phyloP scores from a whole-genome alignment of 306 rosid species.

The Cajanus cajan region DNA sequence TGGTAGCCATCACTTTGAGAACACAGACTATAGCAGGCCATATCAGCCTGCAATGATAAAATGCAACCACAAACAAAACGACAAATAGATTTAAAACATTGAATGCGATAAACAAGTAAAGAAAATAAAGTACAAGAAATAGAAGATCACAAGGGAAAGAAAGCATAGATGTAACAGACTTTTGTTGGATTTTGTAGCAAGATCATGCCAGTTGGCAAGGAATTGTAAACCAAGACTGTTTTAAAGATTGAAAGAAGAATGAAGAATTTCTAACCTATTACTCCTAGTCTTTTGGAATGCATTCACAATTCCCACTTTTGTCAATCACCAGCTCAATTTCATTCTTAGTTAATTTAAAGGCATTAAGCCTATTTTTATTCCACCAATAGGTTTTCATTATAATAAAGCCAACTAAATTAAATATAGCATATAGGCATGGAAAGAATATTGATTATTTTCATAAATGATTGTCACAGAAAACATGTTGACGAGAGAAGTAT shows the following conservation, averaged over 20 bases:
- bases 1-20: not conserved
- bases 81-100: not conserved
- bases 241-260: constrained; percentile 7
- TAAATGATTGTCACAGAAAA: not conserved
- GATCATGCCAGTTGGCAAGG: constrained; percentile 5
- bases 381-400: not conserved
- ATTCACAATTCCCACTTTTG: constrained; percentile 21
- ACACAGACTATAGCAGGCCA: not conserved
- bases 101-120: not conserved
- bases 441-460: constrained; percentile 6
- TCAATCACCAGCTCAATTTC: constrained; percentile 17
- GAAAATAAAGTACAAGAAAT: not conserved
- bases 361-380: not conserved
- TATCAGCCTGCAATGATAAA: not conserved
- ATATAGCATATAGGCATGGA: constrained; percentile 5
- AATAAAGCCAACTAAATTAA: not conserved
- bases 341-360: constrained; percentile 16
- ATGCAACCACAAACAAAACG: not conserved
- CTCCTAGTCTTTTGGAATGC: not conserved
- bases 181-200: not conserved
- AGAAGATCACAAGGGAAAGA: not conserved
- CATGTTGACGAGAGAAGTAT: not conserved
- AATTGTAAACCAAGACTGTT: not conserved
- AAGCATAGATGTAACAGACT: not conserved
- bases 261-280: not conserved